Percentiles rank a stretch among this genome's conserved stretches.
These are phyloP conservation scores for Pythium sukuiense DNA, from an alignment of 352 stramenopile species.

Conservation along the genomic window DNA sequence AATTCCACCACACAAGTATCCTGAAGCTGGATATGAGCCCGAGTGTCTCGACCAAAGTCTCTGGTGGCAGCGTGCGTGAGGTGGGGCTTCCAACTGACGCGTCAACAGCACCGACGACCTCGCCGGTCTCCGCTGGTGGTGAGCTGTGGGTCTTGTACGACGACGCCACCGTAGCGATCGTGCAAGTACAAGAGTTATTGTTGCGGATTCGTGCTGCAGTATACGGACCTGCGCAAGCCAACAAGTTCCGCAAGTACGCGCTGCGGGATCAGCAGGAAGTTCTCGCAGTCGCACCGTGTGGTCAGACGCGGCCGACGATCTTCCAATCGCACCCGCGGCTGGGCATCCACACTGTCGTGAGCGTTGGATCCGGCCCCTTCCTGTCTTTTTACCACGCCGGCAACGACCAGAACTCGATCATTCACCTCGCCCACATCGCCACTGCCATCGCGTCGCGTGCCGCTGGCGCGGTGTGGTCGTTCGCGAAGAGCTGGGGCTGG, in stretches of 20 bases:
- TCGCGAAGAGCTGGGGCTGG: conserved; percentile 85
- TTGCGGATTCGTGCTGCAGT: conserved; percentile 49
- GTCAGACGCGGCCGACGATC: conserved; percentile 63
- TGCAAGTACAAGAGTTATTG: conserved; percentile 66
- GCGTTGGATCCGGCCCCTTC: conserved; percentile 62
- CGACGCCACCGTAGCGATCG: conserved; percentile 75
- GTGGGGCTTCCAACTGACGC: conserved; percentile 12
- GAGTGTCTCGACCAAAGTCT: conserved; percentile 21
- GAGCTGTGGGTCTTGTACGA: conserved; percentile 82
- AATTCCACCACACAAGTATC: conserved; percentile 28
- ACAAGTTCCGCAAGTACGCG: conserved; percentile 81
- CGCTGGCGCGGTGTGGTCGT: conserved; percentile 77
- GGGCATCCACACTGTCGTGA: conserved; percentile 72
- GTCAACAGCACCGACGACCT: not conserved
- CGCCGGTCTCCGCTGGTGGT: conserved; percentile 15
- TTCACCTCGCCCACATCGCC: conserved; percentile 84
- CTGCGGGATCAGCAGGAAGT: conserved; percentile 73
- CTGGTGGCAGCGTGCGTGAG: conserved; percentile 4
- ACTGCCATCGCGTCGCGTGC: conserved; percentile 75
- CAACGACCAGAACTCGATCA: conserved; percentile 86
- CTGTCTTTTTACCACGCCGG: conserved; percentile 83
- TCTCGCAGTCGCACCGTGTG: conserved; percentile 59
- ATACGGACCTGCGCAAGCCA: conserved; percentile 63
- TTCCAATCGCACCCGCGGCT: conserved; percentile 82
- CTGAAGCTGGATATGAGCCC: conserved; percentile 27